A percentile compares a stretch with the other conserved stretches of the same genome.
phyloP scores from a whole-genome alignment of 2,329 filamentous ascomycete genomes.

The Teratosphaeria gauchensis region DNA sequence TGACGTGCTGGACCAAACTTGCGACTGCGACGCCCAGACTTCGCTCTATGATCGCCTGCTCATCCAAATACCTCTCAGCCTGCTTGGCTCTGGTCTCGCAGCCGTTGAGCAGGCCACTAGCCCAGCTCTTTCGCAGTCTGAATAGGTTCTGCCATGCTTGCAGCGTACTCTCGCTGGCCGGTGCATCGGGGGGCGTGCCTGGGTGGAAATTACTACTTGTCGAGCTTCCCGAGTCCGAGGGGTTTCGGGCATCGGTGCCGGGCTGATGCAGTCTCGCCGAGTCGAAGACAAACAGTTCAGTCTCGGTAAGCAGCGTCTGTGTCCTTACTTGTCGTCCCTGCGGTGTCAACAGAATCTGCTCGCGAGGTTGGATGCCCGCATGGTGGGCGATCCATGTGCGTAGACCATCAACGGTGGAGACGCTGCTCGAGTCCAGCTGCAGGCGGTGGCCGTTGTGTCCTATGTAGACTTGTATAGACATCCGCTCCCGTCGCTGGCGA shows the following conservation, averaged over 20 bases:
- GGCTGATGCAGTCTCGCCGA: slow-evolving; percentile 42
- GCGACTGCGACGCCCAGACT: slow-evolving; percentile 76
- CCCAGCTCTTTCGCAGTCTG: slow-evolving; percentile 72
- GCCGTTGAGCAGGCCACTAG: slow-evolving; percentile 57
- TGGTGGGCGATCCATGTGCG: slow-evolving; percentile 69
- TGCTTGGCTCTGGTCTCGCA: slow-evolving; percentile 56
- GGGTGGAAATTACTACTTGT: slow-evolving; percentile 52
- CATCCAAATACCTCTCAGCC: slow-evolving; percentile 56
- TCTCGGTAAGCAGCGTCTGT: slow-evolving; percentile 73
- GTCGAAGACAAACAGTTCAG: slow-evolving; percentile 88
- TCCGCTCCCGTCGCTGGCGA: slow-evolving; percentile 36
- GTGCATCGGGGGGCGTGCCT: slow-evolving; percentile 62
- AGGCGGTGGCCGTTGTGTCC: slow-evolving; percentile 87
- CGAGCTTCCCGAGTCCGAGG: slow-evolving; percentile 27
- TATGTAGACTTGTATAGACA: slow-evolving; percentile 84
- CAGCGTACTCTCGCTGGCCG: slow-evolving; percentile 69
- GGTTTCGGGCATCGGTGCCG: slow-evolving; percentile 27
- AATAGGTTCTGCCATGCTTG: slow-evolving; percentile 85
- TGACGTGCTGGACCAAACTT: slow-evolving; percentile 70
- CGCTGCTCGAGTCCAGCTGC: slow-evolving; percentile 64
- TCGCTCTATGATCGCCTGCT: slow-evolving; percentile 67
- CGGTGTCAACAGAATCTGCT: slow-evolving; percentile 79
- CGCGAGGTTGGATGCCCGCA: slow-evolving; percentile 62
- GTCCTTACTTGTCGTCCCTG: slow-evolving; percentile 76
- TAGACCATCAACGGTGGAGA: slow-evolving; percentile 73